A percentile compares a stretch with the other conserved stretches of the same genome.
Evolutionary conservation across 2,329 filamentous ascomycete species (phyloP).

Genomic region (Saccharata proteae): DNA sequence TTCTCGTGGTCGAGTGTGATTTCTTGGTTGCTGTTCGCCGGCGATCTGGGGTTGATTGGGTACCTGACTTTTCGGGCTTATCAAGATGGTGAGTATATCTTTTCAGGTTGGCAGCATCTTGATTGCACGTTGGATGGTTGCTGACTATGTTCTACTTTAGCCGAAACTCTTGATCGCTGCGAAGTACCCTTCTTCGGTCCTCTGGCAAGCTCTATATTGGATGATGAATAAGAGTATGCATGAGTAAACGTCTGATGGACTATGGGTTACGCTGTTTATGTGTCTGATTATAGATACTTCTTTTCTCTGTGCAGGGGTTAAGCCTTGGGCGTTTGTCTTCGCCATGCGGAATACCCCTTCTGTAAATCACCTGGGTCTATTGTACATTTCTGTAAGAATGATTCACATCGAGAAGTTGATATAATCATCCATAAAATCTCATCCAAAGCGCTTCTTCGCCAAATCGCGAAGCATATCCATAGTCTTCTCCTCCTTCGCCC

Average conservation of each 20-base stretch:
- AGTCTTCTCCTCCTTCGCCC: constrained; percentile 69
- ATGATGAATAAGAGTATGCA: constrained; percentile 73
- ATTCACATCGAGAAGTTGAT: no score
- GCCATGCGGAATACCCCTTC: no score
- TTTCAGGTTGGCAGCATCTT: background rate
- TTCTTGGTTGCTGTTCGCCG: constrained; percentile 69
- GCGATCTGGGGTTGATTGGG: constrained; percentile 63
- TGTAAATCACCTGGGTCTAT: no score
- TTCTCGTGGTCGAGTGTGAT: constrained; percentile 76
- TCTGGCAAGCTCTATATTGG: constrained; percentile 78
- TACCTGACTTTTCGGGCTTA: constrained; percentile 72
- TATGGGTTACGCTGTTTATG: no score
- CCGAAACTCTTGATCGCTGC: constrained; percentile 54
- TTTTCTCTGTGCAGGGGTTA: no score
- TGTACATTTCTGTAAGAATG: no score
- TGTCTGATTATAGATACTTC: no score
- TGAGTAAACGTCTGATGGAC: no score
- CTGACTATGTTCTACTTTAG: constrained; percentile 23
- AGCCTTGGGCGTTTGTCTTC: no score
- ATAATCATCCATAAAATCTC: constrained; percentile 1
- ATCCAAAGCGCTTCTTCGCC: constrained; percentile 56
- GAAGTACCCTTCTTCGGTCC: constrained; percentile 80
- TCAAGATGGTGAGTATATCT: constrained; percentile 64
- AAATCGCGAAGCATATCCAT: constrained; percentile 70
- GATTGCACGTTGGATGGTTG: background rate